Evolutionary conservation across 2,329 filamentous ascomycete species (phyloP).

Genomic region (Sphaerulina musiva): DNA sequence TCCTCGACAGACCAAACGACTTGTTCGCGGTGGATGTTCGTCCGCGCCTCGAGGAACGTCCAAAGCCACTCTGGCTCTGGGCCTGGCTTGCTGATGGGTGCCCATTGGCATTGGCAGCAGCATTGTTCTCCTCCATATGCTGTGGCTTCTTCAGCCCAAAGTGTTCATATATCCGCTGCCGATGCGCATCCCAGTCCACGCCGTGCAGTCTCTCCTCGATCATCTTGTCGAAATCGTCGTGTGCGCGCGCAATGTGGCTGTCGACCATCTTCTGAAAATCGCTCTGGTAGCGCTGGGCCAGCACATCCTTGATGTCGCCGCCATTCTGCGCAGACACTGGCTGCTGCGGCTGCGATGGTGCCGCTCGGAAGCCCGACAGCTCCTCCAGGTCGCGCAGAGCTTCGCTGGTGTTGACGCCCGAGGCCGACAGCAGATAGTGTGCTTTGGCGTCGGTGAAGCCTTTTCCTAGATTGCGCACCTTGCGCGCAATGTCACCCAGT

Average conservation of each 20-base stretch:
- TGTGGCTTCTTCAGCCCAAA: slow-evolving; percentile 65
- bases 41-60: slow-evolving; percentile 42
- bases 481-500: slow-evolving; percentile 73
- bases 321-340: slow-evolving; percentile 13
- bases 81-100: slow-evolving; percentile 1
- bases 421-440: slow-evolving; percentile 88
- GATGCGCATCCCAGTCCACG: slow-evolving; percentile 91
- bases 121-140: slow-evolving; percentile 31
- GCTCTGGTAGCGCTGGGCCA: slow-evolving; percentile 42
- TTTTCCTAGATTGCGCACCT: slow-evolving; percentile 70
- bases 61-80: slow-evolving; percentile 44
- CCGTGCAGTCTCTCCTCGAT: slow-evolving; percentile 82
- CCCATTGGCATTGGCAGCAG: slow-evolving; percentile 29
- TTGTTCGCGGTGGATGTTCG: slow-evolving; percentile 40
- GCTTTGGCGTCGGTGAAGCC: slow-evolving; percentile 50
- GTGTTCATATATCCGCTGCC: slow-evolving; percentile 89
- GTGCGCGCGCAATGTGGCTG: slow-evolving; percentile 62
- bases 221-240: slow-evolving; percentile 87
- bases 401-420: slow-evolving; percentile 79
- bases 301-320: slow-evolving; percentile 26
- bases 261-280: slow-evolving; percentile 54
- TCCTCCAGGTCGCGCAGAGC: slow-evolving; percentile 70
- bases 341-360: slow-evolving; percentile 9
- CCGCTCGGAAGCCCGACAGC: slow-evolving; percentile 22
- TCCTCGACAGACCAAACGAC: slow-evolving; percentile 59